These are phyloP conservation scores for Dendrobium catenatum DNA, from an alignment of 106 monocot species.

Conservation along the genomic window DNA sequence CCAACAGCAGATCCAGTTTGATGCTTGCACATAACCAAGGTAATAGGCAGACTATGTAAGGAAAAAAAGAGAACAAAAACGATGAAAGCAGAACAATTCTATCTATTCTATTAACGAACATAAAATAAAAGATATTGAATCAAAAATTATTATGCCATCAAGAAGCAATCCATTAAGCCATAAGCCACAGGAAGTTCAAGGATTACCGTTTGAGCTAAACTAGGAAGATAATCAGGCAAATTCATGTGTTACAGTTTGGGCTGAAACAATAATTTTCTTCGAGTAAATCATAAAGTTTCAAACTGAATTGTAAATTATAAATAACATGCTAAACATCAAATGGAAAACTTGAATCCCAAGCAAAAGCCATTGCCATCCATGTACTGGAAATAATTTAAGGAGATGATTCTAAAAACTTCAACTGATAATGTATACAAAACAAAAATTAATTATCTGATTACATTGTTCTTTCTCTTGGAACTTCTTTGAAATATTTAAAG, in stretches of 20 bases:
- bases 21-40: neutral
- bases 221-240: too few species aligned
- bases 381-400: neutral
- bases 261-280: neutral
- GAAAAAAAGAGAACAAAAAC: too few species aligned
- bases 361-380: neutral
- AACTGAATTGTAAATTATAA: neutral
- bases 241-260: neutral
- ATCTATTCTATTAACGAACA: neutral
- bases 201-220: too few species aligned
- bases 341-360: neutral
- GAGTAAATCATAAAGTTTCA: neutral
- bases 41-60: neutral
- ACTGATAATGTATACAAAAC: neutral
- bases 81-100: neutral
- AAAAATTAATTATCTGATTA: neutral
- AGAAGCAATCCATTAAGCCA: neutral
- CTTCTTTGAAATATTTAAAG: neutral
- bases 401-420: neutral
- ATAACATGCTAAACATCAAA: neutral
- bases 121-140: neutral
- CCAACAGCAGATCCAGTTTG: neutral
- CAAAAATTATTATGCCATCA: neutral
- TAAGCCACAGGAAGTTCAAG: neutral
- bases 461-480: neutral